phyloP scores from a whole-genome alignment of 768 basidiomycete genomes.

The Dioszegia crocea region DNA sequence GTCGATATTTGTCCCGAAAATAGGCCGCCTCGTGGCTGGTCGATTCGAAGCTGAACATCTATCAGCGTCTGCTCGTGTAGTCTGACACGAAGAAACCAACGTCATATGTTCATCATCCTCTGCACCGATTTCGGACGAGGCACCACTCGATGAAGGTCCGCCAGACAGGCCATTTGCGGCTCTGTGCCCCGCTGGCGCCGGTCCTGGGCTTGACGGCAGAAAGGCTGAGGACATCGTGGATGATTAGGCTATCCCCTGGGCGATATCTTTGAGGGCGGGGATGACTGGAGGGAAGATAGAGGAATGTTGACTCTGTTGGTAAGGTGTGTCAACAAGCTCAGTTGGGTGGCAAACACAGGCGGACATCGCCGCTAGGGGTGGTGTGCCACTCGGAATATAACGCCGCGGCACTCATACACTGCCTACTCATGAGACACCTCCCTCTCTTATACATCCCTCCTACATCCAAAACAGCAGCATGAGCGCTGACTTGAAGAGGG shows the following conservation, averaged over 20 bases:
- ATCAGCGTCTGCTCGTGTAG: not conserved
- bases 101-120: constrained; percentile 28
- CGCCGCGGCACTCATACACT: constrained; percentile 10
- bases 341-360: no score
- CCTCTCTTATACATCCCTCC: constrained; percentile 2
- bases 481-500: constrained; percentile 45
- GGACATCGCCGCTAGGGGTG: no score
- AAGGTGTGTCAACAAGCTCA: no score
- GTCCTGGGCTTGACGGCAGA: constrained; percentile 9
- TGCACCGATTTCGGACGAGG: constrained; percentile 30
- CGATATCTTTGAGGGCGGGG: not conserved
- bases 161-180: no score
- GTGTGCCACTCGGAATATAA: constrained; percentile 13
- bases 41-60: constrained; percentile 32
- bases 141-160: no score
- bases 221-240: not conserved
- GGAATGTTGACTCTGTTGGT: no score
- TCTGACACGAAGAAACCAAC: constrained; percentile 19
- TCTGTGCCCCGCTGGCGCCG: constrained; percentile 15
- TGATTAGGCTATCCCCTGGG: not conserved
- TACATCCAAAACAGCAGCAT: constrained; percentile 13
- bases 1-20: constrained; percentile 37
- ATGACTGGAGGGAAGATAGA: not conserved
- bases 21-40: constrained; percentile 36
- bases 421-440: not conserved